phyloP scores from a whole-genome alignment of 2,329 filamentous ascomycete genomes.

The Daldinia sp. region DNA sequence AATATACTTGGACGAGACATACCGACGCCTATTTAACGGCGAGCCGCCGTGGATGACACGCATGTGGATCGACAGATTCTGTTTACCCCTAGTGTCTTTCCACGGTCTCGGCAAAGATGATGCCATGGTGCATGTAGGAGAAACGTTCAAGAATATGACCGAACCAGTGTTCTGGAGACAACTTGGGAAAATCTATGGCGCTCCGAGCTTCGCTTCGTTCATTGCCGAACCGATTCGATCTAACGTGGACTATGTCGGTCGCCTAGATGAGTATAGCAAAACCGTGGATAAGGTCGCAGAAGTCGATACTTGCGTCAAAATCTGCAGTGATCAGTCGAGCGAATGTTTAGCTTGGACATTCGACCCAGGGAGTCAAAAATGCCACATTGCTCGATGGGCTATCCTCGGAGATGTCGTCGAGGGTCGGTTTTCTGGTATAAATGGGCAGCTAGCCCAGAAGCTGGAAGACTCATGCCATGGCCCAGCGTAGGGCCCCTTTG shows the following conservation, averaged over 20 bases:
- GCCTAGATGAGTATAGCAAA: slow-evolving; percentile 58
- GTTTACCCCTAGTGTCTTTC: slow-evolving; percentile 66
- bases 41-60: slow-evolving; percentile 63
- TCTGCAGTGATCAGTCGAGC: slow-evolving; percentile 56
- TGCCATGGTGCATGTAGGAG: slow-evolving; percentile 61
- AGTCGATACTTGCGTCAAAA: slow-evolving; percentile 58
- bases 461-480: slow-evolving; percentile 46
- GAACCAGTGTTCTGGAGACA: slow-evolving; percentile 63
- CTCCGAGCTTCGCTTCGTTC: slow-evolving; percentile 56
- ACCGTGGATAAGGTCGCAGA: slow-evolving; percentile 54
- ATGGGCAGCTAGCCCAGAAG: slow-evolving; percentile 50
- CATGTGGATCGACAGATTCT: slow-evolving; percentile 64
- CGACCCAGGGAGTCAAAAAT: slow-evolving; percentile 56
- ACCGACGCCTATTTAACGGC: slow-evolving; percentile 68
- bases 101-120: slow-evolving; percentile 61
- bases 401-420: slow-evolving; percentile 57
- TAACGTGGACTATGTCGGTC: slow-evolving; percentile 65
- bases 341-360: slow-evolving; percentile 66
- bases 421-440: slow-evolving; percentile 56
- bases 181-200: slow-evolving; percentile 63
- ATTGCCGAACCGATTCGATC: slow-evolving; percentile 53
- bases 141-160: slow-evolving; percentile 54
- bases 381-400: slow-evolving; percentile 63
- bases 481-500: slow-evolving; percentile 30
- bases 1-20: slow-evolving; percentile 67